These are phyloP conservation scores for Henckelia pumila DNA, from an alignment of 257 asterid genomes.

Conservation along the genomic window DNA sequence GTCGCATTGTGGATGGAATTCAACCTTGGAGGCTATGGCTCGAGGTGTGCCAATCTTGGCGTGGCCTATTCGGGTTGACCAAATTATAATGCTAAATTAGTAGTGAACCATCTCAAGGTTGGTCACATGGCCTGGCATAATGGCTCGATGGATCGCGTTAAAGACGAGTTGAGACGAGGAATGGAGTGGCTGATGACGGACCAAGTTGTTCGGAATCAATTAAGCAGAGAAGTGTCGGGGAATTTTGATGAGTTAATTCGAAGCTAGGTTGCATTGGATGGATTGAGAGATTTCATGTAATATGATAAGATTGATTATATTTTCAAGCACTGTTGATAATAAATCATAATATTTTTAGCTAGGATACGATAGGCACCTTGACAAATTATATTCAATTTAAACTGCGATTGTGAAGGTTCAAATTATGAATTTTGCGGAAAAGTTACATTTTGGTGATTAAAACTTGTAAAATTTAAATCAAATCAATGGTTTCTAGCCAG, in stretches of 20 bases:
- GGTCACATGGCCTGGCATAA: slow-evolving; percentile 22
- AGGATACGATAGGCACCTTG: too few species aligned
- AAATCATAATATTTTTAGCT: too few species aligned
- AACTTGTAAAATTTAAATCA: too few species aligned
- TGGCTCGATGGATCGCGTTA: background rate
- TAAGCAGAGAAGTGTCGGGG: background rate
- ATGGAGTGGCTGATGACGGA: slow-evolving; percentile 28
- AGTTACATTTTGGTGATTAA: too few species aligned
- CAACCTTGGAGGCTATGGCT: too few species aligned
- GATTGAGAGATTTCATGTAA: slow-evolving; percentile 4
- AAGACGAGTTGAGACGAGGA: slow-evolving; percentile 23
- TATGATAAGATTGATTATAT: too few species aligned
- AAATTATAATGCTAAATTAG: slow-evolving; percentile 36
- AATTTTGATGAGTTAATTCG: slow-evolving; percentile 5
- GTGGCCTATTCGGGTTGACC: slow-evolving; percentile 54
- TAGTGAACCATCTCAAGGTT: slow-evolving; percentile 27
- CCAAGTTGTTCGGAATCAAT: slow-evolving; percentile 4
- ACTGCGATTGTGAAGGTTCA: too few species aligned
- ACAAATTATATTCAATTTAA: too few species aligned
- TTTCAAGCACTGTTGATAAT: too few species aligned
- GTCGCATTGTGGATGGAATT: too few species aligned
- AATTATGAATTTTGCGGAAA: too few species aligned
- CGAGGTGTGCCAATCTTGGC: slow-evolving; percentile 40
- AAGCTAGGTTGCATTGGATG: slow-evolving; percentile 8
- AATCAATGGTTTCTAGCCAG: too few species aligned